Percentiles rank a stretch among this genome's conserved stretches.
phyloP scores from a whole-genome alignment of 371 early-diverging fungal genomes.

The Encephalitozoon hellem region DNA sequence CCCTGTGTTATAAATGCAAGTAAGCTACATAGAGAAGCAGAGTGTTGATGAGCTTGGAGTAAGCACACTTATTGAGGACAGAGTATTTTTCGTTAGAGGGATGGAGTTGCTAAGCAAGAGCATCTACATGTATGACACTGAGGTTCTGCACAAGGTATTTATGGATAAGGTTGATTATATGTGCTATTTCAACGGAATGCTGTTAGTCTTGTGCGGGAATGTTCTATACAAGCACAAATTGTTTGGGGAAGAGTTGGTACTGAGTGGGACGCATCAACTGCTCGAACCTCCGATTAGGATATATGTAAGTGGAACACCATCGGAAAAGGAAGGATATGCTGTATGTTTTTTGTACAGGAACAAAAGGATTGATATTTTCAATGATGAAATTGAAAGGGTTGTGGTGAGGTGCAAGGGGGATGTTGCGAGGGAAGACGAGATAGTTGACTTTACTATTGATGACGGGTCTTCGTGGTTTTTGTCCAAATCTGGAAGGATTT shows the following conservation, averaged over 20 bases:
- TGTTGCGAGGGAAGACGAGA: neutral
- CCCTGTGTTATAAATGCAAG: conserved; percentile 7
- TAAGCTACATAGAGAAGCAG: conserved; percentile 2
- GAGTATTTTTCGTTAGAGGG: neutral
- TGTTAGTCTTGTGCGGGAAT: neutral
- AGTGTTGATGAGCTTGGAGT: neutral
- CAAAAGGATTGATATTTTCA: neutral
- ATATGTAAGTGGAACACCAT: neutral
- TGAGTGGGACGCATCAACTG: neutral
- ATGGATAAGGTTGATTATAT: neutral
- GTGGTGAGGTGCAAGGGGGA: conserved; percentile 2
- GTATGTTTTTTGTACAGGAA: conserved; percentile 1
- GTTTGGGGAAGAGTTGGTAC: neutral
- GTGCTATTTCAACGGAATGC: neutral
- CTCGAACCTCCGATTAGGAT: neutral
- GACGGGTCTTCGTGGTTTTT: neutral
- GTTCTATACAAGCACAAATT: neutral
- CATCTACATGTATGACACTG: neutral
- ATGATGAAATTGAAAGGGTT: neutral
- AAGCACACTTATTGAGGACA: neutral
- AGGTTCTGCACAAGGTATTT: neutral
- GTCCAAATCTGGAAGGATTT: neutral
- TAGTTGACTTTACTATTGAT: neutral
- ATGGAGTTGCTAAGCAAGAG: neutral
- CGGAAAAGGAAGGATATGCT: neutral